A percentile compares a stretch with the other conserved stretches of the same genome.
These are phyloP conservation scores for Tuber brumale DNA, from an alignment of 495 filamentous ascomycete species.

Conservation along the genomic window DNA sequence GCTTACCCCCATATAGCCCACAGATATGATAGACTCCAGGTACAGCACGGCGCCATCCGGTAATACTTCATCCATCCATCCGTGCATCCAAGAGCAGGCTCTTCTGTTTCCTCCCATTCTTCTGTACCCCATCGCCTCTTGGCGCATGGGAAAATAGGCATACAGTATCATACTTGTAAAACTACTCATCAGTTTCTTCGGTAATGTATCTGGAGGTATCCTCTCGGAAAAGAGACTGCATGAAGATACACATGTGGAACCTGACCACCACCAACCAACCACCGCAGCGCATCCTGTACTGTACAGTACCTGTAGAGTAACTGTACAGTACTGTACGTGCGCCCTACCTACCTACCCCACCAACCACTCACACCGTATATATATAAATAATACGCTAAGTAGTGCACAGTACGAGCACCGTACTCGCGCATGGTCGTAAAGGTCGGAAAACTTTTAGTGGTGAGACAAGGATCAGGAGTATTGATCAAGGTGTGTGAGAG, in stretches of 20 bases:
- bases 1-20: neutral
- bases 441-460: no score
- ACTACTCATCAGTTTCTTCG: neutral
- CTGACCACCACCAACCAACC: neutral
- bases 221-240: neutral
- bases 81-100: neutral
- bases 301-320: neutral
- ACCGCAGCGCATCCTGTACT: neutral
- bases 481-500: no score
- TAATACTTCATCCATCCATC: neutral
- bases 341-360: neutral
- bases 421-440: no score
- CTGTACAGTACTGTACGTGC: neutral
- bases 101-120: neutral
- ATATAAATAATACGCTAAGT: neutral
- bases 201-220: neutral
- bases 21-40: neutral
- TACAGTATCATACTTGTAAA: neutral
- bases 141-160: neutral
- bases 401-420: neutral
- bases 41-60: neutral
- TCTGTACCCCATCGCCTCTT: neutral
- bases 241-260: neutral
- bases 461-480: no score
- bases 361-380: neutral